Percentiles rank a stretch among this genome's conserved stretches.
These are phyloP conservation scores for Forsythia viridissima DNA, from an alignment of 257 asterid genomes.

Conservation along the genomic window DNA sequence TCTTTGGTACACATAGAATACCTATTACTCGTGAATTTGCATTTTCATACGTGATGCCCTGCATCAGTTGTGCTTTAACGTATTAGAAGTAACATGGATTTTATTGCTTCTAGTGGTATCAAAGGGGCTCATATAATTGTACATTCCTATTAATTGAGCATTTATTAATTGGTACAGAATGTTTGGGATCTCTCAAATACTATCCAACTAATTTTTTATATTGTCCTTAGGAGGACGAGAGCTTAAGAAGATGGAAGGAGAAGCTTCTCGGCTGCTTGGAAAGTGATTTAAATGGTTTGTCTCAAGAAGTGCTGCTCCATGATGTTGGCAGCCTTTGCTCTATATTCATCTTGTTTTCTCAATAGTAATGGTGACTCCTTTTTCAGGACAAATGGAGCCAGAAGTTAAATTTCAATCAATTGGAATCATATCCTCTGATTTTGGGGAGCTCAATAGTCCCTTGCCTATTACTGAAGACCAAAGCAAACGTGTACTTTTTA, in stretches of 20 bases:
- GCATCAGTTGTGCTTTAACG: background rate
- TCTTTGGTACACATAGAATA: background rate
- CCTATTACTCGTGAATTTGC: background rate
- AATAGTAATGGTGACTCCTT: background rate
- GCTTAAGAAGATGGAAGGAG: slow-evolving; percentile 83
- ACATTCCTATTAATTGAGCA: slow-evolving; percentile 1
- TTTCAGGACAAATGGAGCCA: slow-evolving; percentile 68
- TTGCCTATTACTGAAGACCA: slow-evolving; percentile 52
- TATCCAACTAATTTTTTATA: background rate
- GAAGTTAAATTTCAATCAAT: slow-evolving; percentile 70
- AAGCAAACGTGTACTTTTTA: slow-evolving; percentile 46
- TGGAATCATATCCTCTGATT: slow-evolving; percentile 62
- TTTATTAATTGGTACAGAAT: background rate
- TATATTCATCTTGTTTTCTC: slow-evolving; percentile 1
- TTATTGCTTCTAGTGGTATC: background rate
- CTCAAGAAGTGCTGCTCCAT: background rate
- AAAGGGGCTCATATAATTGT: background rate
- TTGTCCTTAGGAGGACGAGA: slow-evolving; percentile 64
- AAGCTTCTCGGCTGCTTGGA: slow-evolving; percentile 82
- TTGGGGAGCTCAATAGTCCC: slow-evolving; percentile 66
- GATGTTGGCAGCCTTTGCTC: background rate
- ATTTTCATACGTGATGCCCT: background rate
- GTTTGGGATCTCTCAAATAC: background rate
- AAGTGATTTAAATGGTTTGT: slow-evolving; percentile 65
- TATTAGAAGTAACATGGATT: background rate